Conservation (phyloP, 1,284 basidiomycete genomes). For the Fomitopsis schrenkii region DNA sequence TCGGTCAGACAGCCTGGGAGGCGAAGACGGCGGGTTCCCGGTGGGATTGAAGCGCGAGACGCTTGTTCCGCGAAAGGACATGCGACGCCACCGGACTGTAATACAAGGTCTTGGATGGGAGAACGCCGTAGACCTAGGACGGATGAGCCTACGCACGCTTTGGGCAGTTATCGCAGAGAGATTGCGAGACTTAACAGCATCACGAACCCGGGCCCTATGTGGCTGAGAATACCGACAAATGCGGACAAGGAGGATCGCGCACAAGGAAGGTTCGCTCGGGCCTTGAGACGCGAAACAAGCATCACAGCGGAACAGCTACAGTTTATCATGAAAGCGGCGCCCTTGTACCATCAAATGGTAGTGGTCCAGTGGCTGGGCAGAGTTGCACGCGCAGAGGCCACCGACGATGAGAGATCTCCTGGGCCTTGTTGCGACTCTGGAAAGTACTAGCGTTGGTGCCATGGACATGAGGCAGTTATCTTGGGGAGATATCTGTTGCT, state of each 20-base stretch:
- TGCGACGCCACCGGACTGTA: background rate
- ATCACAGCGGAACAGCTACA: background rate
- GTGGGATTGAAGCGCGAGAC: constrained; percentile 1
- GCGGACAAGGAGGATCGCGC: background rate
- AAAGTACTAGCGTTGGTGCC: background rate
- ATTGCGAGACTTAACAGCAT: background rate
- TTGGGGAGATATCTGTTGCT: background rate
- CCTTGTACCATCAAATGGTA: background rate
- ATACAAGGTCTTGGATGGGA: background rate
- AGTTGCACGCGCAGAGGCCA: background rate
- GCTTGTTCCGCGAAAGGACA: background rate
- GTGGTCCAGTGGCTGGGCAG: background rate
- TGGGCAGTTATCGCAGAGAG: background rate
- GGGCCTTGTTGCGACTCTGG: background rate
- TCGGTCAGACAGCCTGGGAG: constrained; percentile 11
- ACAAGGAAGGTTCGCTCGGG: background rate
- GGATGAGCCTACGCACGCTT: background rate
- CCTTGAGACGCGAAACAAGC: background rate
- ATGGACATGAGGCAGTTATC: background rate
- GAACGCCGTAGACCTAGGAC: background rate
- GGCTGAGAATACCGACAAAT: background rate
- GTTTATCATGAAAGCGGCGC: background rate
- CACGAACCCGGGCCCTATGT: background rate
- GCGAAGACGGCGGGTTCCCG: background rate
- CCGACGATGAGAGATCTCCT: background rate